A percentile compares a stretch with the other conserved stretches of the same genome.
Conservation (phyloP, 2,329 filamentous ascomycete species). For the Anisogramma anomala region DNA sequence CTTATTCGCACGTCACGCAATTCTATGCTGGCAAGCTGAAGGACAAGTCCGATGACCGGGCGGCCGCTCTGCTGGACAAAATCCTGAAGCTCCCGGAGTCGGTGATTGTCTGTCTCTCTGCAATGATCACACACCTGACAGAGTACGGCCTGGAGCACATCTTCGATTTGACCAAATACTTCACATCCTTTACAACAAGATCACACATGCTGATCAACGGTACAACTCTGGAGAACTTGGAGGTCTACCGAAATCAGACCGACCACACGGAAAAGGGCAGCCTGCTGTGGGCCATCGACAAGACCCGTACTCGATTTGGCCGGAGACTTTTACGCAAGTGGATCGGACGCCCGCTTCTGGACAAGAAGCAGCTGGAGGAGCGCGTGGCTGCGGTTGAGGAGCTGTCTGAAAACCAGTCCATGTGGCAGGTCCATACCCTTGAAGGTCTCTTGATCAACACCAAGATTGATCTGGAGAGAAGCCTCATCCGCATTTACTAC, state of each 20-base stretch:
- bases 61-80: constrained; percentile 64
- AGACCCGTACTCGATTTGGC: constrained; percentile 81
- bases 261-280: constrained; percentile 78
- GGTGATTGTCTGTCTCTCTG: constrained; percentile 83
- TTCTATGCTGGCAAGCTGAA: constrained; percentile 88
- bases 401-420: constrained; percentile 57
- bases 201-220: constrained; percentile 95
- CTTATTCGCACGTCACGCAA: constrained; percentile 77
- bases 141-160: constrained; percentile 93
- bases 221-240: constrained; percentile 84
- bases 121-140: constrained; percentile 87
- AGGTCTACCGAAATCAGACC: constrained; percentile 91
- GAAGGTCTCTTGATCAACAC: constrained; percentile 59
- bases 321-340: constrained; percentile 83
- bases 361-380: constrained; percentile 62
- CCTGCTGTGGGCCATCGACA: constrained; percentile 89
- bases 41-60: constrained; percentile 42
- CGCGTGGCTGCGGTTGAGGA: constrained; percentile 80
- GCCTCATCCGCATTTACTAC: constrained; percentile 91
- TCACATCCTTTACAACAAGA: constrained; percentile 84
- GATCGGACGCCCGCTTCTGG: constrained; percentile 82
- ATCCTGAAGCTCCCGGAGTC: constrained; percentile 75
- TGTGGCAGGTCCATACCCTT: constrained; percentile 59
- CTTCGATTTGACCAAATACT: constrained; percentile 93
- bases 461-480: constrained; percentile 79